Base-by-base conservation (phyloP, 495 filamentous ascomycete species). In the Penicillium parvum region DNA sequence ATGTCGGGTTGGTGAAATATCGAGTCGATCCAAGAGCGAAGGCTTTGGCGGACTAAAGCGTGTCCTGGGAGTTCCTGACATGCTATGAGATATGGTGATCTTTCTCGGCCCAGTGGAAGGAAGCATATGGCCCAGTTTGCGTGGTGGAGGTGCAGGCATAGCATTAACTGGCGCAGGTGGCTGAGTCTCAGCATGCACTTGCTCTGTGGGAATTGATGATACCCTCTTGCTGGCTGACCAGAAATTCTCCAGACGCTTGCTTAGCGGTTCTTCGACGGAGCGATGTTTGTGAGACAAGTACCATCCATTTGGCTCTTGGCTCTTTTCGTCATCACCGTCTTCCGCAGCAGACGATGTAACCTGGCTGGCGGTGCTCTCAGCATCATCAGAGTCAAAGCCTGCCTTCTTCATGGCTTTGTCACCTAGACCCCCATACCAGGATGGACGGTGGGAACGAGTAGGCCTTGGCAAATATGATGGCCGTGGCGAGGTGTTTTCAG, bases 41-140 rank as follows among this genome's bases (percentile, higher is more conserved):
- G 64, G 68, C 40, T 71, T 71, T 6, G 68, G 68, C 21, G 64
- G 68, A 34, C 68, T 73, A 39, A 73, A 73, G 28, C 70, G 58
- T 14, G 64, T 71, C 32, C 65, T 60, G 19, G 68, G 66, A 1
- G 68, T 72, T 19, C 55, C 54, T 9, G 62, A 65, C 45, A 61
- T 62, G 43, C 52, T 71, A 25, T 52, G 70, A 5, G 66, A 58
- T 15, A 72, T 59, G 19, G 54, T 61, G 23, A 65, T 60, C 52
- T 67, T 68, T 37, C 63, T 64, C 26, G 53, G 40, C 6, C 49
- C 55, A 12, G 51, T 52, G 12, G 57, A 51, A 32, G 68, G 57
- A 19, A 70, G 47, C 41, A 60, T 47, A 32, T 61, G 58, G 22
- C 54, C 61, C 20, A 61, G 35, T 28, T 58, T 63, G 32, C 57